Conservation (phyloP, 1,284 basidiomycete species). For the Takashimella koratensis region DNA sequence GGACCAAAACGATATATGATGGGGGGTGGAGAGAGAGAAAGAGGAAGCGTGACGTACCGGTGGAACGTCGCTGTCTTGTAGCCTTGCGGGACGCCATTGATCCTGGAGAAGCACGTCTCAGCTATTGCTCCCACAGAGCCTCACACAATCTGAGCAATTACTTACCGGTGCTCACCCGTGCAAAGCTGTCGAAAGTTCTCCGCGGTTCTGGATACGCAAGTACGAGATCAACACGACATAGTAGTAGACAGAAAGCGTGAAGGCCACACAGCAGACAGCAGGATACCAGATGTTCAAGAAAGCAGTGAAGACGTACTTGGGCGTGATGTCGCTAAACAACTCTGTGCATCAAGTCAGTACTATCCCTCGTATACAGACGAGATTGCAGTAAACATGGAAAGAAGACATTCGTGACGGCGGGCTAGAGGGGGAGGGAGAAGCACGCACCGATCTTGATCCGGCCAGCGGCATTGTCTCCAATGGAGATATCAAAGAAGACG, state of each 20-base stretch:
- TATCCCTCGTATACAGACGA: neutral
- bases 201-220: constrained; percentile 62
- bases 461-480: constrained; percentile 91
- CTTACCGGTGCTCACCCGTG: constrained; percentile 86
- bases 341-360: constrained; percentile 18
- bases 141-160: too few relatives aligned
- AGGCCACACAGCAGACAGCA: neutral
- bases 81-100: constrained; percentile 79
- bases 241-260: neutral
- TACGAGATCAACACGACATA: neutral
- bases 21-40: neutral
- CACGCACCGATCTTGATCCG: constrained; percentile 80
- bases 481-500: constrained; percentile 94
- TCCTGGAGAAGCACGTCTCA: constrained; percentile 51
- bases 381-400: neutral
- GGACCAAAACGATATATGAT: too few relatives aligned
- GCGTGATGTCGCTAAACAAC: constrained; percentile 45
- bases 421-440: neutral
- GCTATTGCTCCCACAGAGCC: neutral
- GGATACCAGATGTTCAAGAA: neutral
- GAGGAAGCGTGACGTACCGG: constrained; percentile 57
- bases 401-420: too few relatives aligned
- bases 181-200: constrained; percentile 98
- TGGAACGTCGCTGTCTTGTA: constrained; percentile 89
- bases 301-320: constrained; percentile 34